Conservation (phyloP, 441 rosid species). For the Dalechampia spathulata region DNA sequence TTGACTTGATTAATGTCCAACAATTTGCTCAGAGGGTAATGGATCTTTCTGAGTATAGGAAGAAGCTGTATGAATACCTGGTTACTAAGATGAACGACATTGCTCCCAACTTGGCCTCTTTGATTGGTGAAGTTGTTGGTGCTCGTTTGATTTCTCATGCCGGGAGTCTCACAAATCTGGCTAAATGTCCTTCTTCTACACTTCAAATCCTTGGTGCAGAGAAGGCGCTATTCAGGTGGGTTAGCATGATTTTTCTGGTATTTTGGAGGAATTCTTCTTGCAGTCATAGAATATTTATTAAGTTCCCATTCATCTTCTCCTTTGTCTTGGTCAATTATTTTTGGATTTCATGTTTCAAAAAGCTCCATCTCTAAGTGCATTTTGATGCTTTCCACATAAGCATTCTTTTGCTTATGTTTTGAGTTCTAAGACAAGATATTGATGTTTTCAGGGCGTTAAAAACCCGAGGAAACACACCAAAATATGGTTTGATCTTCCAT, state of each 20-base stretch:
- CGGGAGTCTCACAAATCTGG: constrained; percentile 98
- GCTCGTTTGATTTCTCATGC: constrained; percentile 97
- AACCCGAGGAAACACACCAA: constrained; percentile 89
- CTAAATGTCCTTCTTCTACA: constrained; percentile 96
- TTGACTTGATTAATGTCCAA: constrained; percentile 85
- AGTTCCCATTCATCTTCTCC: too few relatives aligned
- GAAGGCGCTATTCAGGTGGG: constrained; percentile 91
- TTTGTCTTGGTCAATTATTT: too few relatives aligned
- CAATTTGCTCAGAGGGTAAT: constrained; percentile 80
- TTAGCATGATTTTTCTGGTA: constrained; percentile 1
- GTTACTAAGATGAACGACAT: constrained; percentile 84
- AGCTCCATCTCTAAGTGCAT: too few relatives aligned
- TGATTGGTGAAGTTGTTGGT: constrained; percentile 93
- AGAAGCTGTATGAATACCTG: constrained; percentile 83
- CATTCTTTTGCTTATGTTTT: neutral
- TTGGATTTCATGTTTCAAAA: too few relatives aligned
- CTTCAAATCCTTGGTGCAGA: constrained; percentile 98
- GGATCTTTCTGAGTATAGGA: constrained; percentile 88
- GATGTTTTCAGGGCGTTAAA: constrained; percentile 62
- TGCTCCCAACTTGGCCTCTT: constrained; percentile 91
- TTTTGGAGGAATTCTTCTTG: neutral
- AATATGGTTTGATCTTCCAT: constrained; percentile 91
- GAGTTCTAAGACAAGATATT: constrained; percentile 1
- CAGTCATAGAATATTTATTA: neutral
- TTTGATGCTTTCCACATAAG: neutral